A percentile compares a stretch with the other conserved stretches of the same genome.
phyloP scores from a whole-genome alignment of 176 grass and related monocot species.

The Otatea glauca region DNA sequence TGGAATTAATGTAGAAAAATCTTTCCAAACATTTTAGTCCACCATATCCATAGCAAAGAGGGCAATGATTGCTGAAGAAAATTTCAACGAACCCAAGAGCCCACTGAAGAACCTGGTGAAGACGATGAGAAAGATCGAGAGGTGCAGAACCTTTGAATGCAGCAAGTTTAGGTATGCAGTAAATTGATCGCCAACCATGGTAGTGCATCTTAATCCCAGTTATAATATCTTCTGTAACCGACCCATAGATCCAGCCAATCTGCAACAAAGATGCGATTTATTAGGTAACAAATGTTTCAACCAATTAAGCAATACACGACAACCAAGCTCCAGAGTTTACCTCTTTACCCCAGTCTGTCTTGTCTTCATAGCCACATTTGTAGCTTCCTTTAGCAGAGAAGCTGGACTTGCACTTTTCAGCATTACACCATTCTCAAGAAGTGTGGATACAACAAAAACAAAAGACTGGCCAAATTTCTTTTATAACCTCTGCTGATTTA shows the following conservation, averaged over 20 bases:
- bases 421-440: constrained; percentile 69
- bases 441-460: constrained; percentile 75
- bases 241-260: too few species aligned
- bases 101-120: too few species aligned
- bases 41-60: too few species aligned
- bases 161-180: too few species aligned
- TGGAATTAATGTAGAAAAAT: constrained; percentile 71
- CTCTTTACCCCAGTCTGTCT: constrained; percentile 81
- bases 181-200: too few species aligned
- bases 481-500: constrained; percentile 63
- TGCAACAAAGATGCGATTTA: too few species aligned
- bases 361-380: constrained; percentile 74
- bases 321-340: constrained; percentile 17
- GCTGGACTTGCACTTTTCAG: constrained; percentile 63
- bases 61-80: too few species aligned
- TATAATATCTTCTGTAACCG: too few species aligned
- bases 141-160: too few species aligned
- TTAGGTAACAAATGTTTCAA: not conserved
- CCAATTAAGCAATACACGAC: not conserved
- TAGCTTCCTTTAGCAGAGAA: constrained; percentile 75
- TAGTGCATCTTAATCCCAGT: too few species aligned
- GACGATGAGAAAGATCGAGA: too few species aligned
- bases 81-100: too few species aligned
- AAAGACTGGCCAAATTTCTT: constrained; percentile 81
- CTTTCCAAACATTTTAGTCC: constrained; percentile 75